phyloP scores from a whole-genome alignment of 2,329 filamentous ascomycete species.

The Coleophoma cylindrospora region DNA sequence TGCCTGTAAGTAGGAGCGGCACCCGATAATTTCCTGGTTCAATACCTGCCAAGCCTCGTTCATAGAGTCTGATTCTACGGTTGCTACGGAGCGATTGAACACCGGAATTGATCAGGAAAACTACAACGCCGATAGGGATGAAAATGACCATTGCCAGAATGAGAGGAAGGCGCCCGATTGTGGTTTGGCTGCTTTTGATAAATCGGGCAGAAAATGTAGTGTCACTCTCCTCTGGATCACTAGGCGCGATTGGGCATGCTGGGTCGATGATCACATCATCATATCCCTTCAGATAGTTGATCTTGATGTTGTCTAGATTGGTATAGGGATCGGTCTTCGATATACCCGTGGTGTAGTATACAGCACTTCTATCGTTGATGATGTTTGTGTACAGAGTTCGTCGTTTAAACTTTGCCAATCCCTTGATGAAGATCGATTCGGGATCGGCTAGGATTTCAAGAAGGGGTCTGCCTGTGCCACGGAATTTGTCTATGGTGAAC shows the following conservation, averaged over 20 bases:
- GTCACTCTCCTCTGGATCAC: slow-evolving; percentile 28
- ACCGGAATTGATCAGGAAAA: slow-evolving; percentile 70
- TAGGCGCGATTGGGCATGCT: slow-evolving; percentile 48
- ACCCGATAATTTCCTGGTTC: slow-evolving; percentile 68
- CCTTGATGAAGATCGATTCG: slow-evolving; percentile 79
- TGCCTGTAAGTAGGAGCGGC: slow-evolving; percentile 69
- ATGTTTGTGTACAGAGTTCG: slow-evolving; percentile 82
- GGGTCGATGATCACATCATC: slow-evolving; percentile 72
- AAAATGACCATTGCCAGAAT: slow-evolving; percentile 62
- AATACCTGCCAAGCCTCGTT: slow-evolving; percentile 63
- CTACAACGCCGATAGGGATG: slow-evolving; percentile 65
- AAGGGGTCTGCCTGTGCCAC: slow-evolving; percentile 75
- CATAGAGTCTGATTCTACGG: slow-evolving; percentile 71
- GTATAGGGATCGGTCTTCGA: slow-evolving; percentile 73
- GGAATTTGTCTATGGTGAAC: slow-evolving; percentile 81
- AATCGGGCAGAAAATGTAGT: slow-evolving; percentile 16
- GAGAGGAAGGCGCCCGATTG: slow-evolving; percentile 49
- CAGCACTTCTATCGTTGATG: slow-evolving; percentile 76
- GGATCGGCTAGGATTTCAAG: slow-evolving; percentile 78
- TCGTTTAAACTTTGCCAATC: slow-evolving; percentile 69
- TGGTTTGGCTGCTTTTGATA: slow-evolving; percentile 25
- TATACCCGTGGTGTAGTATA: slow-evolving; percentile 79
- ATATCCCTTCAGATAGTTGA: slow-evolving; percentile 72
- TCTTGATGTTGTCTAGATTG: slow-evolving; percentile 59
- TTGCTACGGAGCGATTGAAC: slow-evolving; percentile 73